Percentiles rank a stretch among this genome's conserved stretches.
Conservation (phyloP, 2,329 filamentous ascomycete species). For the Corinectria fuckeliana region DNA sequence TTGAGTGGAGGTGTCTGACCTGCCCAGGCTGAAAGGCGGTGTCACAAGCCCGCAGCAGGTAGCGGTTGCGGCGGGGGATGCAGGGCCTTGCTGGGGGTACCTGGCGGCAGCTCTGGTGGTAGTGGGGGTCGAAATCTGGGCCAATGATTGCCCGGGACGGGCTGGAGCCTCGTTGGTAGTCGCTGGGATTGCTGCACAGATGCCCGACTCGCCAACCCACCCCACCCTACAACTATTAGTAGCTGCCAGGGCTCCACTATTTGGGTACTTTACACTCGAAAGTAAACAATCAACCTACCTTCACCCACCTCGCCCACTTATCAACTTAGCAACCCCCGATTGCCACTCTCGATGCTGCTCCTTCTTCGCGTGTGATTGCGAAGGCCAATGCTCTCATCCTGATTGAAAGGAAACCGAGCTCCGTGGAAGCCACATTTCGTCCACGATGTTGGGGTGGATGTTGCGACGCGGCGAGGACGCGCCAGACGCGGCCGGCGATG, state of each 20-base stretch:
- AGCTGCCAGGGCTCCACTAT: constrained; percentile 9
- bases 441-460: constrained; percentile 66
- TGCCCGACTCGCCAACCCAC: constrained; percentile 38
- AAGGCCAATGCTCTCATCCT: constrained; percentile 17
- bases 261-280: constrained; percentile 10
- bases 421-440: neutral
- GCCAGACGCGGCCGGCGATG: constrained; percentile 41
- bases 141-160: constrained; percentile 24
- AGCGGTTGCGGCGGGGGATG: constrained; percentile 24
- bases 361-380: constrained; percentile 19
- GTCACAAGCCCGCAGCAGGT: constrained; percentile 18
- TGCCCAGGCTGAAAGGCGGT: constrained; percentile 30
- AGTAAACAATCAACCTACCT: constrained; percentile 23
- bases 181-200: constrained; percentile 32
- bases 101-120: constrained; percentile 21
- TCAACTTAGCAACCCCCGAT: constrained; percentile 13
- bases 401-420: constrained; percentile 5
- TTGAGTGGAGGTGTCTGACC: constrained; percentile 1
- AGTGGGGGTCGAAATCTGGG: neutral
- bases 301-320: constrained; percentile 7
- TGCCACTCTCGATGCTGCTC: constrained; percentile 20
- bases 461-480: constrained; percentile 54
- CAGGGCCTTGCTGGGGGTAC: constrained; percentile 36
- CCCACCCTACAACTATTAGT: too few relatives aligned
- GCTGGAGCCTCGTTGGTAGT: constrained; percentile 10